Conservation (phyloP, 352 stramenopile species). For the Pythium phragmiticola region DNA sequence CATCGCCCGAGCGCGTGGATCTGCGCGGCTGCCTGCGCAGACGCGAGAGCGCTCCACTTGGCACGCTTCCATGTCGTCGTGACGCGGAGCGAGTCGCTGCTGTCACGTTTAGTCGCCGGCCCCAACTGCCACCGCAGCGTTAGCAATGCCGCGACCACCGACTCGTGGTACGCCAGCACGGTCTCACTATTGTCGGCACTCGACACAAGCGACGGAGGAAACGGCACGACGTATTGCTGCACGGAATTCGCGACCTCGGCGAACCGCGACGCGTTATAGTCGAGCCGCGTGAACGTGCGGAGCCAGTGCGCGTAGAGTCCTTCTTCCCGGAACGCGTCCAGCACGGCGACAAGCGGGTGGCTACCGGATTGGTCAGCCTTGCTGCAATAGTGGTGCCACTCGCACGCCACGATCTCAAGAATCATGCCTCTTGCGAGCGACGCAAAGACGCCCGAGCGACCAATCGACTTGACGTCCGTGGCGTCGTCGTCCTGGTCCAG, state of each 20-base stretch:
- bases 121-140: constrained; percentile 23
- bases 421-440: constrained; percentile 59
- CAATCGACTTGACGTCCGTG: constrained; percentile 30
- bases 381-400: constrained; percentile 54
- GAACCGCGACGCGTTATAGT: constrained; percentile 41
- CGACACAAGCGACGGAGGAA: background rate
- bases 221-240: constrained; percentile 20
- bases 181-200: constrained; percentile 18
- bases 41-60: constrained; percentile 14
- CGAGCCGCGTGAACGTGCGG: constrained; percentile 58
- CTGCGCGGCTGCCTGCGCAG: constrained; percentile 39
- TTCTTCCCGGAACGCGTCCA: constrained; percentile 63
- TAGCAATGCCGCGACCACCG: constrained; percentile 11
- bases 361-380: constrained; percentile 17
- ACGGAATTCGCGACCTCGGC: constrained; percentile 25
- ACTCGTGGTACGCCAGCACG: constrained; percentile 26
- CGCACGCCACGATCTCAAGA: constrained; percentile 57
- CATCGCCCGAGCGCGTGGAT: constrained; percentile 49
- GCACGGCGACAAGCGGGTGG: constrained; percentile 43
- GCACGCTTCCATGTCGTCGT: constrained; percentile 23
- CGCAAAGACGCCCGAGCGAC: constrained; percentile 56
- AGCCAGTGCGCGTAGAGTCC: constrained; percentile 70
- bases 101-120: constrained; percentile 3
- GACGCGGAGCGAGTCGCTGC: constrained; percentile 16
- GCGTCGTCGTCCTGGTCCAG: constrained; percentile 26